Evolutionary conservation across 1,284 basidiomycete species (phyloP).

Genomic region (Ganoderma lucidum): DNA sequence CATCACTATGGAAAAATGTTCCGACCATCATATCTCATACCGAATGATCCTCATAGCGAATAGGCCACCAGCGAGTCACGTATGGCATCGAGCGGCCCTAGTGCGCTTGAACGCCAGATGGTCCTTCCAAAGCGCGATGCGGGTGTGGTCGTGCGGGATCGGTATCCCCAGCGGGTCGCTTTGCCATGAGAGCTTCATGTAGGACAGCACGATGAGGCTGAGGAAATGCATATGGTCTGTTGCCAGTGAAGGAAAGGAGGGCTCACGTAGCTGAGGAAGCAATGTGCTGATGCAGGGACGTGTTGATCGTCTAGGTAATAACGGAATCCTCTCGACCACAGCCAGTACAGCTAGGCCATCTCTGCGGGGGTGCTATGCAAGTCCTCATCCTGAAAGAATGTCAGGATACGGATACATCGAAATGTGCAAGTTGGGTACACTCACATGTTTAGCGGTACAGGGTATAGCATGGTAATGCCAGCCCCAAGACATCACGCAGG

Average conservation of each 20-base stretch:
- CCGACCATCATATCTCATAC: background rate
- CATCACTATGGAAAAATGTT: background rate
- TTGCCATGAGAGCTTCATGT: constrained; percentile 74
- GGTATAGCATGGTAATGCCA: constrained; percentile 80
- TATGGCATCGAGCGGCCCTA: background rate
- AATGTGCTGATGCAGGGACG: constrained; percentile 66
- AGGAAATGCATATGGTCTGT: constrained; percentile 99
- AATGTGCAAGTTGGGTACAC: constrained; percentile 42
- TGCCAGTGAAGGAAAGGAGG: constrained; percentile 30
- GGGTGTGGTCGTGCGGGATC: constrained; percentile 57
- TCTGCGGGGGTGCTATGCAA: constrained; percentile 64
- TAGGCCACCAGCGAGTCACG: background rate
- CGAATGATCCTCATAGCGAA: background rate
- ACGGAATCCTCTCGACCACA: constrained; percentile 73
- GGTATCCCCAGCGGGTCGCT: constrained; percentile 65
- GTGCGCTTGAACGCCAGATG: constrained; percentile 10
- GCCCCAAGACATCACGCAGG: constrained; percentile 40
- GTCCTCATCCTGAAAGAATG: constrained; percentile 82
- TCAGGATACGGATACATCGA: background rate
- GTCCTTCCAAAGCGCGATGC: constrained; percentile 15
- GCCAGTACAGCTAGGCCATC: constrained; percentile 68
- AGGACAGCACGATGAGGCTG: constrained; percentile 90
- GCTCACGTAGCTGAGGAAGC: background rate
- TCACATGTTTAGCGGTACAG: constrained; percentile 82
- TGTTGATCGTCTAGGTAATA: too few relatives aligned